These are phyloP conservation scores for Thelonectria rubi DNA, from an alignment of 2,329 filamentous ascomycete species.

Conservation along the genomic window DNA sequence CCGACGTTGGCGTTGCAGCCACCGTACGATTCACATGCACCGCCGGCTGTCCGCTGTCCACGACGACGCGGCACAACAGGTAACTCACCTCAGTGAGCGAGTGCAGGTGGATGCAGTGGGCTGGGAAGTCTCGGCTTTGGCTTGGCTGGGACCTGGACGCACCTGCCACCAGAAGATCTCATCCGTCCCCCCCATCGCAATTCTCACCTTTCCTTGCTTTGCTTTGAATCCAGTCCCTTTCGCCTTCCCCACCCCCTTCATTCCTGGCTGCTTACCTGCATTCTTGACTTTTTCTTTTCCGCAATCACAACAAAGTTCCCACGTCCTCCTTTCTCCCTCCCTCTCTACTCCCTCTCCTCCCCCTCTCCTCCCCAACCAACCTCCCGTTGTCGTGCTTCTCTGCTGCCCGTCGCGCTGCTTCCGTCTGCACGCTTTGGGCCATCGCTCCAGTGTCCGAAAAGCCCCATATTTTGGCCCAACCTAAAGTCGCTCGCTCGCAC, in stretches of 20 bases:
- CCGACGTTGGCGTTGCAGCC: not conserved
- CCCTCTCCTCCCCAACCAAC: slow-evolving; percentile 17
- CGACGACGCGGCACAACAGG: slow-evolving; percentile 9
- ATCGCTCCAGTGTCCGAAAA: slow-evolving; percentile 5
- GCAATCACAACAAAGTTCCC: slow-evolving; percentile 18
- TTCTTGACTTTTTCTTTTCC: slow-evolving; percentile 10
- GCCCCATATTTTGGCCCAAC: slow-evolving; percentile 20
- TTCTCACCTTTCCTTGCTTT: slow-evolving; percentile 9
- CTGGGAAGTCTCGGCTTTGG: not conserved
- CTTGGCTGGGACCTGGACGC: not conserved
- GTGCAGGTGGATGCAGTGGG: not conserved
- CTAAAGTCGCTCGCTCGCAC: slow-evolving; percentile 25
- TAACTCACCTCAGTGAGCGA: not conserved
- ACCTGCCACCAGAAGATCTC: slow-evolving; percentile 14
- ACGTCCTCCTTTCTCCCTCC: not conserved
- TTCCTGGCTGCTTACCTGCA: slow-evolving; percentile 23
- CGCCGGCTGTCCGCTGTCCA: not conserved
- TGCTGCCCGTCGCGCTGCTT: not conserved
- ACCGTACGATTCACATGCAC: slow-evolving; percentile 13
- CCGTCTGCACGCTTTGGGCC: not conserved
- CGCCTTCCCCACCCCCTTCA: slow-evolving; percentile 24
- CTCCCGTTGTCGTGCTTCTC: not conserved
- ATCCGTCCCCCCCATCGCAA: slow-evolving; percentile 14
- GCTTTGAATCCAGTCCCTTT: slow-evolving; percentile 17
- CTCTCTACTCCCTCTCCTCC: not conserved